phyloP scores from a whole-genome alignment of 2,329 filamentous ascomycete species.

The Aspergillus viridinutans region DNA sequence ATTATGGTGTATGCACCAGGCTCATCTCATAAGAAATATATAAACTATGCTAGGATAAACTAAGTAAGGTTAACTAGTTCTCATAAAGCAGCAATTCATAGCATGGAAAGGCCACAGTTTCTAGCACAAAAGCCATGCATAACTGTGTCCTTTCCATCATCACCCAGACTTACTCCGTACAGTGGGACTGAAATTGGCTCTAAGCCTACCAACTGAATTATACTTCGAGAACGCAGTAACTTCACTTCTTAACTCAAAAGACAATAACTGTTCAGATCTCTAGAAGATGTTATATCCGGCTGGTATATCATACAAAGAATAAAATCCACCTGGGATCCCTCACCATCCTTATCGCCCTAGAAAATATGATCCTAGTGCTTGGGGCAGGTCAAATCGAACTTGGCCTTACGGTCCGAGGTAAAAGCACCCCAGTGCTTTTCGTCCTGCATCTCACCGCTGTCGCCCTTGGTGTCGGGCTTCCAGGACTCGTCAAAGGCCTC shows the following conservation, averaged over 20 bases:
- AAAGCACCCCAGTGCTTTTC: constrained; percentile 69
- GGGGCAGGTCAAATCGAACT: constrained; percentile 52
- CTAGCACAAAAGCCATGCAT: background rate
- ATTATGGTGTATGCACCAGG: too few species aligned
- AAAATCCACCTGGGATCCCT: constrained; percentile 1
- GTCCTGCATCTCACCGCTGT: constrained; percentile 58
- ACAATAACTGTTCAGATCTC: background rate
- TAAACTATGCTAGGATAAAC: too few species aligned
- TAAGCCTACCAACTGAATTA: background rate
- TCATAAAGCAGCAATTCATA: background rate
- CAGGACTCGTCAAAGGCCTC: constrained; percentile 70
- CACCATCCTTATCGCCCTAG: background rate
- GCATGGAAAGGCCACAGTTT: constrained; percentile 2
- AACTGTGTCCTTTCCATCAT: constrained; percentile 3
- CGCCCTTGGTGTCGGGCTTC: constrained; percentile 62
- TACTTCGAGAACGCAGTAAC: background rate
- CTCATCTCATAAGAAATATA: too few species aligned
- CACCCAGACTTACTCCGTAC: constrained; percentile 1
- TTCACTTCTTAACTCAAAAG: background rate
- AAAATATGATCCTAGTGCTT: constrained; percentile 11
- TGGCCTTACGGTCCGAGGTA: constrained; percentile 54
- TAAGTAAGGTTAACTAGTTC: too few species aligned
- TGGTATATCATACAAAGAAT: constrained; percentile 2
- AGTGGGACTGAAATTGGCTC: too few species aligned
- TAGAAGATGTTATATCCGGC: background rate